Conservation (phyloP, 139 green algal genomes). For the Choricystis sp. region DNA sequence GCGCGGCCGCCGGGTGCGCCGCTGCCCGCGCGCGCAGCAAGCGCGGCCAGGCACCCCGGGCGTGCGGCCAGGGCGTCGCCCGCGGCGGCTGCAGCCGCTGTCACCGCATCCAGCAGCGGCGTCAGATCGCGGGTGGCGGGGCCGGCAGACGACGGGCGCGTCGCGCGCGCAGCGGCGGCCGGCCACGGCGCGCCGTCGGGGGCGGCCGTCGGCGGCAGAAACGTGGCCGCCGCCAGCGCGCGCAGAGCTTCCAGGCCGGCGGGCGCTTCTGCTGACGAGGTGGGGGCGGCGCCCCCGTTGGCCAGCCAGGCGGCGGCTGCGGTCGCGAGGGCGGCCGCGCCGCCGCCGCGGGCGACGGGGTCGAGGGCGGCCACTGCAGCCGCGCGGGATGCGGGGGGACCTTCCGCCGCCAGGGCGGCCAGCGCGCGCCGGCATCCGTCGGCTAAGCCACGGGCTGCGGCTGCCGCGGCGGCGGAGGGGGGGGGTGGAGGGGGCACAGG, state of each 20-base stretch:
- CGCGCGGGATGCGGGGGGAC: too few species aligned
- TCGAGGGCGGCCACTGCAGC: background rate
- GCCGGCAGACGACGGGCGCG: too few species aligned
- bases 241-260: background rate
- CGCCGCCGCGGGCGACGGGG: background rate
- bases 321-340: background rate
- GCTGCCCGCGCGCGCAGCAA: background rate
- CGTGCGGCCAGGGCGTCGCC: background rate
- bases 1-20: background rate
- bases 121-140: background rate
- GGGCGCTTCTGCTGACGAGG: too few species aligned
- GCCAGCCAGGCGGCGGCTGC: background rate
- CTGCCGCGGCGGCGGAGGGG: slow-evolving; percentile 3
- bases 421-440: slow-evolving; percentile 6
- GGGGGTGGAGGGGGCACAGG: background rate
- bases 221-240: background rate
- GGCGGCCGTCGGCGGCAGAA: background rate
- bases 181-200: background rate
- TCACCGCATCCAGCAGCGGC: background rate
- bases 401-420: slow-evolving; percentile 3
- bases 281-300: background rate
- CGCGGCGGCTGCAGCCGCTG: slow-evolving; percentile 3
- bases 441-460: slow-evolving; percentile 6
- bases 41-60: background rate
- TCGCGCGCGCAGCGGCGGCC: too few species aligned